phyloP scores from a whole-genome alignment of 2,329 filamentous ascomycete genomes.

The Monilinia fructicola region DNA sequence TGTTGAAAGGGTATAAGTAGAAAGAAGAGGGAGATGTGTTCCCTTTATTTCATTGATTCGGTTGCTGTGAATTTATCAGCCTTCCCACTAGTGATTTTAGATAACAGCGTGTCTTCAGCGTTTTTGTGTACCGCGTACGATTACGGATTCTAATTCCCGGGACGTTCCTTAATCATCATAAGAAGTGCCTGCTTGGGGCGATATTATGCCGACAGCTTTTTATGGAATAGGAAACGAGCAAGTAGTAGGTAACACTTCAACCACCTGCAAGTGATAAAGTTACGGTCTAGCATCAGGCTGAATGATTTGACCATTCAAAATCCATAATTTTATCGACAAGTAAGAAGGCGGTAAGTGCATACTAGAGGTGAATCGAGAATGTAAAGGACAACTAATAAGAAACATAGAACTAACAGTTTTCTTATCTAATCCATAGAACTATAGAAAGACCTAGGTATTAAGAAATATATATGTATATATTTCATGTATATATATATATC shows the following conservation, averaged over 20 bases:
- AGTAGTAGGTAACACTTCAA: too few relatives aligned
- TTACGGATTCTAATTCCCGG: background rate
- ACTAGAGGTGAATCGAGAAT: too few relatives aligned
- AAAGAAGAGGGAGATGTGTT: constrained; percentile 18
- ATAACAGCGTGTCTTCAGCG: constrained; percentile 24
- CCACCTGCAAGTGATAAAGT: too few relatives aligned
- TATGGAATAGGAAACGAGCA: background rate
- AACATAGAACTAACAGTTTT: too few relatives aligned
- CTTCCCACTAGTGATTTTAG: constrained; percentile 22
- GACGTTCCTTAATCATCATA: too few relatives aligned
- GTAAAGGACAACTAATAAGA: too few relatives aligned
- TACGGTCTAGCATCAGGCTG: background rate
- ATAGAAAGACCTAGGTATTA: too few relatives aligned
- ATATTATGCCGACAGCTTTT: background rate
- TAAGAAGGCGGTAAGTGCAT: background rate
- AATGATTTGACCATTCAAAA: constrained; percentile 1
- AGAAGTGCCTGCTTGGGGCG: too few relatives aligned
- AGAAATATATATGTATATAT: too few relatives aligned
- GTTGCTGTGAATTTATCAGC: constrained; percentile 25
- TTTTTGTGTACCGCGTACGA: background rate
- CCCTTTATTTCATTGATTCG: constrained; percentile 30
- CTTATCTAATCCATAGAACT: too few relatives aligned
- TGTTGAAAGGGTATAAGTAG: constrained; percentile 1
- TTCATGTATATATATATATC: too few relatives aligned
- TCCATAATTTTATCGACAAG: constrained; percentile 1